Base-by-base conservation (phyloP, 495 filamentous ascomycete genomes). In the Xylaria curta region DNA sequence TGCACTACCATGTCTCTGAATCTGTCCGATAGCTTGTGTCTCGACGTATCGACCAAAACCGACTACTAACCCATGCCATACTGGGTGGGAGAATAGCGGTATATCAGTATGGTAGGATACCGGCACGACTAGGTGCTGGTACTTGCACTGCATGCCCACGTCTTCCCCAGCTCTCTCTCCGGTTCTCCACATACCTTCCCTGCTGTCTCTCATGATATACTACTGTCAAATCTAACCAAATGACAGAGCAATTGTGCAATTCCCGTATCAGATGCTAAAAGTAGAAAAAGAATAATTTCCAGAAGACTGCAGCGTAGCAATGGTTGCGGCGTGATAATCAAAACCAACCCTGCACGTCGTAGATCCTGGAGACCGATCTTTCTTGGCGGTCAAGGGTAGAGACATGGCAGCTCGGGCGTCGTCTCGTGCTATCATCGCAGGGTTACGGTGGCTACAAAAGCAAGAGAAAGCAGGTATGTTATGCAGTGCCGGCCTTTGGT, bases 351-450 rank as follows among this genome's bases (percentile, higher is more conserved):
- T 59, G 69, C 61, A 40, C 33, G 33, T 44, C 51, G 62, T 71
- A 49, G 69, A 71, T 71, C 69, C 38, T 63, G 40, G 72, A 72
- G 76, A 71, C 70, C 73, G 76, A 74, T 77, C 73, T 76, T 42
- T 42, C 76, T 77, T 80, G 76, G 76, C 75, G 59, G 70, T 67
- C 69, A 77, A 72, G 73, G 73, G 72, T 68, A 42, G 5, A 58
- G 66, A 59, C 53, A 72, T 74, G 69, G 68, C 65, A 62, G 69
- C 66, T 68, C 62, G 51, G 66, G 69, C 70, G 26, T 38, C 42
- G 1, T 64, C 19, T 17, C 3, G 17, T 33, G 33, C n/a, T 49
- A 42, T 40, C 49, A 13, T 36, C 21, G 51, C 51, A 10, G 53
- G 3, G 12, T 28, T 38, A 59, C 42, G 24, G 53, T 68, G 38